Evolutionary conservation across 148 eudicot species (phyloP), one percentile per base, ranked within the genome.

Genomic region (Polygonum aviculare): DNA sequence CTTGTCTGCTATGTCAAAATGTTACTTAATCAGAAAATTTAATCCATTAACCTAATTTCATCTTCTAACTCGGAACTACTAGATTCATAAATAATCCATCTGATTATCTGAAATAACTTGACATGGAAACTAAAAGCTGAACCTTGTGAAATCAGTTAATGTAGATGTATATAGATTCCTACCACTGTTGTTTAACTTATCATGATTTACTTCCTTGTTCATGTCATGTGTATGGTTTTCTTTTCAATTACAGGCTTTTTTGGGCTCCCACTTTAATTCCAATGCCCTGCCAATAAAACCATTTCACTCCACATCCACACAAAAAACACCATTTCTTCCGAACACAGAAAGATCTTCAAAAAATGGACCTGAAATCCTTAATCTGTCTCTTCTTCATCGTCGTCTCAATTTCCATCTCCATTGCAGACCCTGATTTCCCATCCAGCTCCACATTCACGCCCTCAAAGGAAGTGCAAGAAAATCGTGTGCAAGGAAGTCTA

Each of bases 311-410:
- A 22, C 12, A 60, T 19, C 67, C 15, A 60, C 9, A 35, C 45
- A 67, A 62, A 62, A 3, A 57, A 57, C 12, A 57, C 63, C 63
- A 31, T 22, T 54, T 3, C 57, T 51, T 57, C 69, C 39, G 31
- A 62, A 62, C 69, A 26, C 63, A 57, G 15, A 26, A 62, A 62
- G 69, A 62, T 26, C 10, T 2, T 4, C 72, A 36, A 38, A 67
- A 67, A 67, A 67, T 67, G 72, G 72, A 36, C 10, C 41, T 67
- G 72, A 67, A 67, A 67, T 67, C n/a, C 19, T 41, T 67, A 4
- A 45, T 67, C 36, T 67, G 44, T 38, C 21, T 67, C 21, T 35
- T 67, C 72, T 15, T 35, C 72, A 67, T 67, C 44, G 15, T 67
- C 45, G 19, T 67, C 45, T 67, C 45, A 36, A 7, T 67, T 14